Evolutionary conservation across 805 yeast species (phyloP).

Genomic region (Cyberlindnera bimundalis): DNA sequence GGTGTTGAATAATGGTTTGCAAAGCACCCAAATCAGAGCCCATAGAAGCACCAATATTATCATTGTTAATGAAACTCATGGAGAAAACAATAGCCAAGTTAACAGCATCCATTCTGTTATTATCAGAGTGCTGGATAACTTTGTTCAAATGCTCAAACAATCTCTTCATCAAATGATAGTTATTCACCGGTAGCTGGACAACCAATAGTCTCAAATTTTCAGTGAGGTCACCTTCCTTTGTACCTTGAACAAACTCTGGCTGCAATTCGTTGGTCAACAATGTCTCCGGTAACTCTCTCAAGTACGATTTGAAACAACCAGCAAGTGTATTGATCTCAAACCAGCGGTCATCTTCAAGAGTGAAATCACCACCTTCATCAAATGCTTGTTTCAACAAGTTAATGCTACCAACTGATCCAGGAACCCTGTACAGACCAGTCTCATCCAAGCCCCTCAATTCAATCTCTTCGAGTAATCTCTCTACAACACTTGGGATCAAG

Average conservation of each 20-base stretch:
- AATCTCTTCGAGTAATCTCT: constrained; percentile 64
- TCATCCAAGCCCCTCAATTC: constrained; percentile 88
- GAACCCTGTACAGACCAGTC: constrained; percentile 81
- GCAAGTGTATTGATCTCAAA: constrained; percentile 84
- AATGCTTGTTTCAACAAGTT: constrained; percentile 51
- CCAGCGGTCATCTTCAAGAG: constrained; percentile 54
- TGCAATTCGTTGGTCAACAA: constrained; percentile 66
- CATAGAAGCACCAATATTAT: constrained; percentile 40
- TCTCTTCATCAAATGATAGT: constrained; percentile 64
- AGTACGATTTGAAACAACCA: constrained; percentile 78
- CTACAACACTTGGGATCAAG: constrained; percentile 62
- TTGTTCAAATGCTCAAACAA: constrained; percentile 66
- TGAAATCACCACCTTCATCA: constrained; percentile 45
- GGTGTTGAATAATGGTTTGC: constrained; percentile 47
- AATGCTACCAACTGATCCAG: constrained; percentile 59
- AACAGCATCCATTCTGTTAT: constrained; percentile 83
- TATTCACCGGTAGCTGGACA: constrained; percentile 53
- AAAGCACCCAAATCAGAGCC: constrained; percentile 51
- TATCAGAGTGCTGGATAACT: constrained; percentile 61
- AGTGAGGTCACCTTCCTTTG: constrained; percentile 31
- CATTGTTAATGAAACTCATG: constrained; percentile 53
- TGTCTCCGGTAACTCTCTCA: constrained; percentile 87
- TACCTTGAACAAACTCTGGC: constrained; percentile 47
- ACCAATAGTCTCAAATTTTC: constrained; percentile 34
- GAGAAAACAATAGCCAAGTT: constrained; percentile 88